phyloP scores from a whole-genome alignment of 257 asterid species.

The Capsicum rhomboideum region DNA sequence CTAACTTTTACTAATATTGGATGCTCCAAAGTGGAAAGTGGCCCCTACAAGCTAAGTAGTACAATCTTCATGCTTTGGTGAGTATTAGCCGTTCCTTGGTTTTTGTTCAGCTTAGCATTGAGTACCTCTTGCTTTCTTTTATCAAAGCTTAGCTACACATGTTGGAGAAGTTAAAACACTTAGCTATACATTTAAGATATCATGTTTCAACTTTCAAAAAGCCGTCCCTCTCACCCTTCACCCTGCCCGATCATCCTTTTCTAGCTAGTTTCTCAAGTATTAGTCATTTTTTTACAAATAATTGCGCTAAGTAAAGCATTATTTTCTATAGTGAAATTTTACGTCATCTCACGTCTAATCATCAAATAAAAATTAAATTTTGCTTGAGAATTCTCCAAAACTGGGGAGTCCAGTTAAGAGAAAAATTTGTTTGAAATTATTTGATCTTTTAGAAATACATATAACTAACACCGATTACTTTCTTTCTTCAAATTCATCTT shows the following conservation, averaged over 20 bases:
- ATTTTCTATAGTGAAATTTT: too few relatives aligned
- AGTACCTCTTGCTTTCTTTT: not conserved
- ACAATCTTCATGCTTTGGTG: not conserved
- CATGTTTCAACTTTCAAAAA: not conserved
- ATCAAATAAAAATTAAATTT: not conserved
- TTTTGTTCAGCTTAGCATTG: not conserved
- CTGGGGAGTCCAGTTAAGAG: not conserved
- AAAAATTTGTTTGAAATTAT: not conserved
- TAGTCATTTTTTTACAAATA: too few relatives aligned
- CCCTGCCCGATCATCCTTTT: not conserved
- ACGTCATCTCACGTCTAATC: not conserved
- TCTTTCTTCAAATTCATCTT: not conserved
- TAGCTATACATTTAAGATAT: not conserved
- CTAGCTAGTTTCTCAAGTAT: not conserved
- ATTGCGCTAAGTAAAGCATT: not conserved
- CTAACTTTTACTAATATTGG: not conserved
- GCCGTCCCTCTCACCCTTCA: not conserved
- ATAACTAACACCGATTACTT: not conserved
- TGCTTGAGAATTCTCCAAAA: too few relatives aligned
- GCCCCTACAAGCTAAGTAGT: not conserved
- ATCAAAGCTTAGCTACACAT: not conserved
- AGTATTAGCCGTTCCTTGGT: conserved; percentile 6
- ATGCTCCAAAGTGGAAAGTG: not conserved
- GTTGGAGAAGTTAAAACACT: not conserved
- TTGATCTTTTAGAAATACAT: not conserved